phyloP scores from a whole-genome alignment of 2,329 filamentous ascomycete species.

The Knufia petricola region DNA sequence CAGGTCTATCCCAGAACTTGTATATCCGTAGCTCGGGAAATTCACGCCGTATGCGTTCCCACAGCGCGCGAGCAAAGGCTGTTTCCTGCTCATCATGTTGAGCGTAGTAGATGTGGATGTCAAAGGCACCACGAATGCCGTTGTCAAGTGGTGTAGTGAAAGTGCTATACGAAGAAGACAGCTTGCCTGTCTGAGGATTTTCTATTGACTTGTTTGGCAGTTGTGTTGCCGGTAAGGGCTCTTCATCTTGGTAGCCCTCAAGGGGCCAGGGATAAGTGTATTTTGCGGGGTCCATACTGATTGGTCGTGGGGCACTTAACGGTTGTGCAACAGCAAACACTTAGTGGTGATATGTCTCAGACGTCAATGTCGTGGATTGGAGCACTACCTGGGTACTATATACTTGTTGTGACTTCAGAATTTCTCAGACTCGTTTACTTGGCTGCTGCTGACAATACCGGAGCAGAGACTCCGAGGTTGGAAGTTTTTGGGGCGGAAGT shows the following conservation, averaged over 20 bases:
- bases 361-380: too few relatives aligned
- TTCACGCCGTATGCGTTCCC: conserved; percentile 69
- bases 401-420: too few relatives aligned
- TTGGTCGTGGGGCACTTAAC: neutral
- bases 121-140: conserved; percentile 52
- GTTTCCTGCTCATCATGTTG: conserved; percentile 51
- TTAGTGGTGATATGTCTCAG: too few relatives aligned
- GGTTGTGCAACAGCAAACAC: neutral
- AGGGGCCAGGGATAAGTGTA: conserved; percentile 49
- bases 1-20: conserved; percentile 61
- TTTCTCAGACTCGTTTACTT: too few relatives aligned
- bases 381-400: too few relatives aligned
- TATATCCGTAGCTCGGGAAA: conserved; percentile 62
- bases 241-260: conserved; percentile 40
- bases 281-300: conserved; percentile 34
- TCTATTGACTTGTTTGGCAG: conserved; percentile 4
- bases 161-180: neutral
- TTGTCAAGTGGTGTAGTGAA: neutral
- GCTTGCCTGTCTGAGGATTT: conserved; percentile 3
- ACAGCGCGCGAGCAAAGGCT: conserved; percentile 61
- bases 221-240: conserved; percentile 33
- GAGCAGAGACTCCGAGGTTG: too few relatives aligned
- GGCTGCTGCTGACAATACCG: neutral
- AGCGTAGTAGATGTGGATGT: conserved; percentile 78
- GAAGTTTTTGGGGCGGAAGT: too few relatives aligned